Evolutionary conservation across 768 basidiomycete species (phyloP).

Genomic region (Paxillus involutus): DNA sequence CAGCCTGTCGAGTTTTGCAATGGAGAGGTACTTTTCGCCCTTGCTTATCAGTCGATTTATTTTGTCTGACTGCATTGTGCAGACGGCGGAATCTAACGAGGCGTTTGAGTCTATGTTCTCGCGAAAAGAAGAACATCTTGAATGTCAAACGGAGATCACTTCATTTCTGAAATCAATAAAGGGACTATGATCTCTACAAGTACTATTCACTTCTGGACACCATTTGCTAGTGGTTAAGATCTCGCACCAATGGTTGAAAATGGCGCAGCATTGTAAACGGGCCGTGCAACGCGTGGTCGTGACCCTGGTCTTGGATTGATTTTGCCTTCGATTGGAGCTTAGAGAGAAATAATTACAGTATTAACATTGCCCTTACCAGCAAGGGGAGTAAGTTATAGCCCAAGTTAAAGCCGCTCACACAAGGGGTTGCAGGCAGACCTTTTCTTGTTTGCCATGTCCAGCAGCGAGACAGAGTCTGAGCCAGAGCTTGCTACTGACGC

Average conservation of each 20-base stretch:
- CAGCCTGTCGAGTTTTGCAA: conserved; percentile 65
- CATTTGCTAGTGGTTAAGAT: not conserved
- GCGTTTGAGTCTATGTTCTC: conserved; percentile 68
- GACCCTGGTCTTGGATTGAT: conserved; percentile 1
- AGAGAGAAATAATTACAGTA: no score
- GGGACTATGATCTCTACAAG: conserved; percentile 41
- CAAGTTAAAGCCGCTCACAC: not conserved
- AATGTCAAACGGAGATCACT: conserved; percentile 55
- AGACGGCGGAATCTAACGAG: conserved; percentile 60
- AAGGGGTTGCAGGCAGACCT: not conserved
- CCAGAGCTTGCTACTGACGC: conserved; percentile 12
- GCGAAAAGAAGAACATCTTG: conserved; percentile 45
- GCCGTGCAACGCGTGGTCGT: not conserved
- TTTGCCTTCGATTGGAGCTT: not conserved
- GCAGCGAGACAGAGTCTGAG: conserved; percentile 62
- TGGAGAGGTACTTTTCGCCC: conserved; percentile 49
- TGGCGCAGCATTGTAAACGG: not conserved
- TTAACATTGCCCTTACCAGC: no score
- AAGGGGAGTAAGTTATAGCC: not conserved
- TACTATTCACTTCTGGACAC: not conserved
- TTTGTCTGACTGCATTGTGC: conserved; percentile 11
- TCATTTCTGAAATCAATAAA: conserved; percentile 57
- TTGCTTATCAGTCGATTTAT: not conserved
- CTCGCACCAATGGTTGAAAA: not conserved
- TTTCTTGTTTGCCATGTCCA: conserved; percentile 24